A percentile compares a stretch with the other conserved stretches of the same genome.
Evolutionary conservation across 257 asterid species (phyloP).

Genomic region (Solanum ossicruentum): DNA sequence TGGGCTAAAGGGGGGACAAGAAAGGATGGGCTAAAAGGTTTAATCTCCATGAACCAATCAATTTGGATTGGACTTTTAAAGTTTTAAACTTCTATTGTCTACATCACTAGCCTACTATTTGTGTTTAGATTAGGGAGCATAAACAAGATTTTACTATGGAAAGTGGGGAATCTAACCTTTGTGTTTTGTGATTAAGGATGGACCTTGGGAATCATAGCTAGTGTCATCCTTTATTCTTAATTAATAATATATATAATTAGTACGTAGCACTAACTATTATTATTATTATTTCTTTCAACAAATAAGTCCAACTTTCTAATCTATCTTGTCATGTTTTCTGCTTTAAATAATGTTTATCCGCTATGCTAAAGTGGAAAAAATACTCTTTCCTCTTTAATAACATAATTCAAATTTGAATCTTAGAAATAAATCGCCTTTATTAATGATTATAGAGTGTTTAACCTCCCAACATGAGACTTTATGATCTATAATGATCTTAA

Average conservation of each 20-base stretch:
- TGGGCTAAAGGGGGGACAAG: constrained; percentile 32
- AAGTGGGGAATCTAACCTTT: constrained; percentile 14
- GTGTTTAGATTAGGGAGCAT: constrained; percentile 30
- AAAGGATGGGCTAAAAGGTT: constrained; percentile 61
- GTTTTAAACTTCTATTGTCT: constrained; percentile 3
- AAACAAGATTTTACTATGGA: constrained; percentile 8
- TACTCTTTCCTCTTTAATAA: neutral
- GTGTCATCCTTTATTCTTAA: neutral
- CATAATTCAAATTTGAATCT: neutral
- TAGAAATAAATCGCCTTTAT: neutral
- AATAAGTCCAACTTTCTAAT: constrained; percentile 6
- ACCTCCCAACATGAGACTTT: neutral
- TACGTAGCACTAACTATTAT: neutral
- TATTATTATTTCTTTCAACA: neutral
- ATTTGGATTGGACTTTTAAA: constrained; percentile 6
- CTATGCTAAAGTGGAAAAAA: neutral
- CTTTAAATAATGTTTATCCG: constrained; percentile 20
- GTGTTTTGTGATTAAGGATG: constrained; percentile 5
- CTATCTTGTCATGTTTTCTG: constrained; percentile 45
- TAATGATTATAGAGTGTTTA: neutral
- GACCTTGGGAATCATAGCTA: constrained; percentile 7
- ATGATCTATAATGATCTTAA: neutral
- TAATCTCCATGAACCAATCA: constrained; percentile 41
- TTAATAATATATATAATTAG: neutral
- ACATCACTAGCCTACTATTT: constrained; percentile 11